Evolutionary conservation across 2,329 filamentous ascomycete genomes (phyloP).

Genomic region (Diaporthe humulicola): DNA sequence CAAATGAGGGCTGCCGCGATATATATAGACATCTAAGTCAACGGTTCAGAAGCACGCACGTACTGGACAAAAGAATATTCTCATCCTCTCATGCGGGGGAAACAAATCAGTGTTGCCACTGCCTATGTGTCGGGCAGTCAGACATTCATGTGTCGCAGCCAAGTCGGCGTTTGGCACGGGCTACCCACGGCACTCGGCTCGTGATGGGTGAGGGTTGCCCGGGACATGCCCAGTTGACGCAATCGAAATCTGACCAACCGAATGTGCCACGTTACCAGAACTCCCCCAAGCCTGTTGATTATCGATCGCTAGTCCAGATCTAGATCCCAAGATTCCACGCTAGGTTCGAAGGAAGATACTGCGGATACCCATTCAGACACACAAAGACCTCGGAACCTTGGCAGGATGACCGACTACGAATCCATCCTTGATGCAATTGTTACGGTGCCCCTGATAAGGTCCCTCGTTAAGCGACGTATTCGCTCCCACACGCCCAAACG

Average conservation of each 20-base stretch:
- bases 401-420: slow-evolving; percentile 6
- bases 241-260: slow-evolving; percentile 36
- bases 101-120: not conserved
- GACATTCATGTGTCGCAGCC: slow-evolving; percentile 27
- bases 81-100: not conserved
- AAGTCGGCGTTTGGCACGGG: slow-evolving; percentile 22
- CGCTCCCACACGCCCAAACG: not conserved
- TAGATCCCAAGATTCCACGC: slow-evolving; percentile 30
- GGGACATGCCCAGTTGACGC: slow-evolving; percentile 35
- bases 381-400: slow-evolving; percentile 2
- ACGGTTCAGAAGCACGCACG: not conserved
- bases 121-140: not conserved
- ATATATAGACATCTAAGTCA: not conserved
- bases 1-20: not conserved
- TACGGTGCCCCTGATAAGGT: not conserved
- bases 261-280: slow-evolving; percentile 38
- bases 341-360: slow-evolving; percentile 11
- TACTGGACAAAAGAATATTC: not conserved
- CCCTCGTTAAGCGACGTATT: not conserved
- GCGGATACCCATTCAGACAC: slow-evolving; percentile 21
- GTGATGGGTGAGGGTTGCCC: slow-evolving; percentile 23
- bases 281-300: slow-evolving; percentile 20
- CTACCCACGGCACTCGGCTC: slow-evolving; percentile 35
- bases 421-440: slow-evolving; percentile 3
- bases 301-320: slow-evolving; percentile 34